Percentiles rank a stretch among this genome's conserved stretches.
phyloP scores from a whole-genome alignment of 148 eudicot species.

The Fallopia convolvulus region DNA sequence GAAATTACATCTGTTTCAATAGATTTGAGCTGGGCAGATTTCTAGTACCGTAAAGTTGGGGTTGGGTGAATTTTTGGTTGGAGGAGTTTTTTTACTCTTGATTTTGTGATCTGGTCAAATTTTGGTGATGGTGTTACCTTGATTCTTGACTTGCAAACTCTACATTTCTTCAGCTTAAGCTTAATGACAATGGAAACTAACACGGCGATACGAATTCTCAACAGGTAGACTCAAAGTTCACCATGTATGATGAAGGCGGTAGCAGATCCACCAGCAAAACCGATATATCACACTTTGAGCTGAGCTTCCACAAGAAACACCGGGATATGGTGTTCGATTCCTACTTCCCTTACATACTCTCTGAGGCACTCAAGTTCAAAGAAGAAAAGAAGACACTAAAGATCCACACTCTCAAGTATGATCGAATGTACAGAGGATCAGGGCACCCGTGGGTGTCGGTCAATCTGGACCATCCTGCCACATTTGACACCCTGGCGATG shows the following conservation, averaged over 20 bases:
- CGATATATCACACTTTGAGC: constrained; percentile 13
- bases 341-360: constrained; percentile 24
- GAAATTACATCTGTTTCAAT: background rate
- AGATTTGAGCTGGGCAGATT: background rate
- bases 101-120: background rate
- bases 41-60: background rate
- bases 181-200: background rate
- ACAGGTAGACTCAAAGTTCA: constrained; percentile 3
- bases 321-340: constrained; percentile 19
- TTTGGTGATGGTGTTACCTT: background rate
- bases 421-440: constrained; percentile 9
- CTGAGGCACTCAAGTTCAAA: constrained; percentile 13
- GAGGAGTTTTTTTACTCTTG: background rate
- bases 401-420: constrained; percentile 19
- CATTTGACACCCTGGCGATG: constrained; percentile 25
- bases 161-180: background rate
- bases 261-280: constrained; percentile 4
- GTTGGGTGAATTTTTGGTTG: background rate
- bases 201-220: background rate
- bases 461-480: constrained; percentile 35
- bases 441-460: constrained; percentile 24
- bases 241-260: background rate
- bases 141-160: background rate
- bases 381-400: constrained; percentile 25
- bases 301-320: constrained; percentile 22